Conservation (phyloP, 2,329 filamentous ascomycete species). For the Stagonosporopsis rhizophila region DNA sequence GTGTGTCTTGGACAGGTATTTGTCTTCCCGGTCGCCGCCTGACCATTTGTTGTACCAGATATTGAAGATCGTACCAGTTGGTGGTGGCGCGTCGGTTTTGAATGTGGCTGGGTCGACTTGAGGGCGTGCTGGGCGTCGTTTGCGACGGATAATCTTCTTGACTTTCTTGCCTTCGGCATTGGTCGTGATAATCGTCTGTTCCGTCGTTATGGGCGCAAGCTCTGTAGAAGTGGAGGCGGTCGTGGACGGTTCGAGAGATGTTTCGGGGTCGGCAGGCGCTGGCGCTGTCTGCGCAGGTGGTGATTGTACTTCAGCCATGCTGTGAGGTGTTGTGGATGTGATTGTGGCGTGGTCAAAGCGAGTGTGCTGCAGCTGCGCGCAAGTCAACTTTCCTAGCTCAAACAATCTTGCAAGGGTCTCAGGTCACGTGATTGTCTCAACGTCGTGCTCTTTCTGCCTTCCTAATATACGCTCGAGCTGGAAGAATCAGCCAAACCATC, state of each 20-base stretch:
- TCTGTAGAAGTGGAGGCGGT: slow-evolving; percentile 35
- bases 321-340: slow-evolving; percentile 18
- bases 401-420: background rate
- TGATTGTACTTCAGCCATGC: slow-evolving; percentile 42
- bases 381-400: slow-evolving; percentile 15
- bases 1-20: slow-evolving; percentile 80
- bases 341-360: background rate
- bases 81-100: slow-evolving; percentile 83
- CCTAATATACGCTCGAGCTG: background rate
- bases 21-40: slow-evolving; percentile 92
- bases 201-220: slow-evolving; percentile 33
- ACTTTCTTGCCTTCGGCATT: slow-evolving; percentile 67
- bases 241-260: slow-evolving; percentile 26
- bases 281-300: slow-evolving; percentile 32
- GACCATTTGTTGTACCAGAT: slow-evolving; percentile 99
- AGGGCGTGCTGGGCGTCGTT: slow-evolving; percentile 84
- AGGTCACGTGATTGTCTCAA: background rate
- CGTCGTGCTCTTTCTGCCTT: too few relatives aligned
- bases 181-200: slow-evolving; percentile 44
- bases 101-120: slow-evolving; percentile 88
- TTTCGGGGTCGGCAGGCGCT: slow-evolving; percentile 10
- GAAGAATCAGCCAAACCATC: too few relatives aligned
- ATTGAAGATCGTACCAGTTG: slow-evolving; percentile 96
- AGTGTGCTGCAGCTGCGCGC: slow-evolving; percentile 8
- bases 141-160: slow-evolving; percentile 92